Conservation (phyloP, 2,329 filamentous ascomycete genomes). For the Monosporascus cannonballus region DNA sequence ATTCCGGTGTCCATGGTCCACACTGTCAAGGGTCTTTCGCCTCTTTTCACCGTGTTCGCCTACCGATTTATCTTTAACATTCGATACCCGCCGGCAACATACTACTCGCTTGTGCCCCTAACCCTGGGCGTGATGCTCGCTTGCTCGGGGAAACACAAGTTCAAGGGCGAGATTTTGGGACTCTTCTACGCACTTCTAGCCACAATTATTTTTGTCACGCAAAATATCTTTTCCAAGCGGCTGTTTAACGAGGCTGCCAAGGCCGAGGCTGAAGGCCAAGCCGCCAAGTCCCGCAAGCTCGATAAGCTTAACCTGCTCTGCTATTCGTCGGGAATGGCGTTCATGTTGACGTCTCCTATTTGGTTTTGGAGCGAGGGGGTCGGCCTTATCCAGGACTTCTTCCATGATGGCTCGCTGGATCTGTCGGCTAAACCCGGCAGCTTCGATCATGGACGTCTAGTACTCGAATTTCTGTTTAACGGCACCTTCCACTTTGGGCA, state of each 20-base stretch:
- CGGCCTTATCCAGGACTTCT: constrained; percentile 67
- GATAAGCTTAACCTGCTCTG: constrained; percentile 96
- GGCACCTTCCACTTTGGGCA: constrained; percentile 95
- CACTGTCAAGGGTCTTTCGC: constrained; percentile 96
- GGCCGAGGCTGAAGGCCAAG: constrained; percentile 68
- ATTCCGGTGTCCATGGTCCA: constrained; percentile 97
- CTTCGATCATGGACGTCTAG: constrained; percentile 67
- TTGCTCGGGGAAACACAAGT: constrained; percentile 74
- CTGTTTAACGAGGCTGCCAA: constrained; percentile 92
- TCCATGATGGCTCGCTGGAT: constrained; percentile 72
- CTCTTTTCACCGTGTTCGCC: constrained; percentile 88
- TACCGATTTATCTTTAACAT: constrained; percentile 89
- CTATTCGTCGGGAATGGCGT: constrained; percentile 93
- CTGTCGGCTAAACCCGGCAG: constrained; percentile 54
- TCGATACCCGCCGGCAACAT: constrained; percentile 79
- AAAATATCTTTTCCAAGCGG: constrained; percentile 97
- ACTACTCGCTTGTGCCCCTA: constrained; percentile 81
- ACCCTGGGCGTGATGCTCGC: constrained; percentile 94
- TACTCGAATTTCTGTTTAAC: constrained; percentile 92
- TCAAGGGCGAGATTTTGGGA: constrained; percentile 84
- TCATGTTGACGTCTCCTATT: constrained; percentile 79
- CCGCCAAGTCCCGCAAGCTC: constrained; percentile 65
- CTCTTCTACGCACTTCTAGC: constrained; percentile 82
- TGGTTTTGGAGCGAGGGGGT: constrained; percentile 93
- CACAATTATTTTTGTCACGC: constrained; percentile 92